Evolutionary conservation across 306 rosid species (phyloP).

Genomic region (Mimosa bimucronata): DNA sequence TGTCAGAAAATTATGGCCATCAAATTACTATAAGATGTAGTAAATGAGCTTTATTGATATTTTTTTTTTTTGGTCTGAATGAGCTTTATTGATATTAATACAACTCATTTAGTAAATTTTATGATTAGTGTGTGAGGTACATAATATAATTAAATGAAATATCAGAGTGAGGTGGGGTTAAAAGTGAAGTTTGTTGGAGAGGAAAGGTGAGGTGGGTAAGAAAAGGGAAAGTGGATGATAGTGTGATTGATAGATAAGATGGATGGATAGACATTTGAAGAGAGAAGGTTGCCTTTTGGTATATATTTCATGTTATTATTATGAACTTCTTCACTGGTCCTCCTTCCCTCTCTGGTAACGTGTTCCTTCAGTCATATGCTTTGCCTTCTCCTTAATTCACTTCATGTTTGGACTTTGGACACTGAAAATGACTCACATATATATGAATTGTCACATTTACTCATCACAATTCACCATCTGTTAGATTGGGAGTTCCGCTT

Average conservation of each 20-base stretch:
- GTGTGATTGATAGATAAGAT: background rate
- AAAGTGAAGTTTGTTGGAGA: background rate
- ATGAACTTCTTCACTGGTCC: background rate
- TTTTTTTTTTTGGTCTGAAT: too few species aligned
- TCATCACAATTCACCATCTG: too few species aligned
- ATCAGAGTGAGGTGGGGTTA: background rate
- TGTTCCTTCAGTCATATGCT: background rate
- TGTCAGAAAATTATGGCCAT: too few species aligned
- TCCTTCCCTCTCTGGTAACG: background rate
- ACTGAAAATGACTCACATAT: background rate
- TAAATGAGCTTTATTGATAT: too few species aligned
- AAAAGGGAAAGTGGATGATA: background rate
- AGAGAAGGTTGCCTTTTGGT: background rate
- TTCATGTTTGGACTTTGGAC: background rate
- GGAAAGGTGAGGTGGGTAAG: background rate
- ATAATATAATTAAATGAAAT: background rate
- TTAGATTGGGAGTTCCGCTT: too few species aligned
- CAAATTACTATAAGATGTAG: too few species aligned
- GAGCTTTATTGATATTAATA: too few species aligned
- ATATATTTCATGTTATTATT: background rate
- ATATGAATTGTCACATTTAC: background rate
- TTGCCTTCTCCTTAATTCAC: background rate
- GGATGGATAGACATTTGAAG: background rate
- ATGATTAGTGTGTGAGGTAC: background rate
- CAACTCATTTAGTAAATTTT: too few species aligned